Evolutionary conservation across 2,329 filamentous ascomycete species (phyloP), one percentile per base, ranked within the genome.

Genomic region (Sphaerulina musiva): DNA sequence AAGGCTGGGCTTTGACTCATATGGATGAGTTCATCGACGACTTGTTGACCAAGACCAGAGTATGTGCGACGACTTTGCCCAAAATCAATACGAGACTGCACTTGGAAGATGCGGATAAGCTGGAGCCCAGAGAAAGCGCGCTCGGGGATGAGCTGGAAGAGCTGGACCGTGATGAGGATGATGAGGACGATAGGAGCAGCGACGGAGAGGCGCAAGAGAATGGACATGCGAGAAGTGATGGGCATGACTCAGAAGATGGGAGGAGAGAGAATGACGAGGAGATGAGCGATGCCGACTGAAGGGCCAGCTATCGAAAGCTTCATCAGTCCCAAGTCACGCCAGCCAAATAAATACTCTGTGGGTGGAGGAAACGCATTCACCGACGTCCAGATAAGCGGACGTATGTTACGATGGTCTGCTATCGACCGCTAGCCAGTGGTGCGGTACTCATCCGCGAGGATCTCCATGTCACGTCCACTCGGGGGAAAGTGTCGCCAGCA

Each of bases 1-100:
- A 83, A 29, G 87, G 87, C 1, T 91, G 87, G 59, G 78, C 75
- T 10, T 70, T 98, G 63, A 93, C 89, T 2, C 86, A 81, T 66
- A 78, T 98, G 72, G 93, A 98, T 71, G 85, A 92, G 64, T 97
- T 98, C 69, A 83, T 97, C 52, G 93, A 98, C 70, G 90, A 96
- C 58, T 73, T 98, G 61, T 76, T 98, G 59, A 86, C 82, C 0
- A 95, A 95, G 72, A 89, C 95, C 54, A 80, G 93, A 49, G 85
- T 96, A 0, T 97, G 92, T 68, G 92, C 85, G 38, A 97, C 93
- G 2, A 95, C 85, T 67, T 69, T 98, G 63, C 95, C 89, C 84
- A 95, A 95, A 74, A 80, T 98, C 78, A 88, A 91, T 3, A 83
- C 83, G 56, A 78, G 93, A 63, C 83, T 87, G 60, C 80, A 88